Conservation (phyloP, 768 basidiomycete genomes). For the Mrakia hoshinonis region DNA sequence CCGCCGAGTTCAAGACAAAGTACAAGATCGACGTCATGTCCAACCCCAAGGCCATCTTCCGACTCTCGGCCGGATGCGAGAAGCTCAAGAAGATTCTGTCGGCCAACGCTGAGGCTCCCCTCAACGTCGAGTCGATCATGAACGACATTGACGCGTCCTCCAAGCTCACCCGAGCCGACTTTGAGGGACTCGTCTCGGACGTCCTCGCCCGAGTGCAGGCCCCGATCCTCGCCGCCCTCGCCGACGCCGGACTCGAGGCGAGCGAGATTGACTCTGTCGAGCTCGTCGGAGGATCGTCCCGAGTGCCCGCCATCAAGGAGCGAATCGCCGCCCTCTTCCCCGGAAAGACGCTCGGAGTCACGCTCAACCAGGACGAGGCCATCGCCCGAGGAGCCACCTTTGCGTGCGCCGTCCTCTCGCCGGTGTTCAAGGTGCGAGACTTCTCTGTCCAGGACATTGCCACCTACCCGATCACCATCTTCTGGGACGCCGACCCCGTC, state of each 20-base stretch:
- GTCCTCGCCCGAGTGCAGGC: slow-evolving; percentile 66
- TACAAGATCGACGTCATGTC: slow-evolving; percentile 93
- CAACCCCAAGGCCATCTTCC: slow-evolving; percentile 87
- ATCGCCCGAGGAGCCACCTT: slow-evolving; percentile 93
- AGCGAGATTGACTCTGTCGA: slow-evolving; percentile 86
- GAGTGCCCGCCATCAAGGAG: slow-evolving; percentile 81
- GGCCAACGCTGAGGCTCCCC: slow-evolving; percentile 76
- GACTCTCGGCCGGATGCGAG: slow-evolving; percentile 78
- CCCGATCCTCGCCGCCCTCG: slow-evolving; percentile 70
- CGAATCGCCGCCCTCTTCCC: slow-evolving; percentile 75
- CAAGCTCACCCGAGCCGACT: slow-evolving; percentile 68
- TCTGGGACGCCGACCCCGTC: slow-evolving; percentile 65
- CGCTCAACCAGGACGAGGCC: slow-evolving; percentile 97
- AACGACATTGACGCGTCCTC: slow-evolving; percentile 88
- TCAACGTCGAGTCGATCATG: slow-evolving; percentile 94
- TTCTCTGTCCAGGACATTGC: slow-evolving; percentile 81
- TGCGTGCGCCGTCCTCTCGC: slow-evolving; percentile 91
- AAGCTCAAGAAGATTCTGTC: slow-evolving; percentile 93
- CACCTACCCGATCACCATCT: slow-evolving; percentile 79
- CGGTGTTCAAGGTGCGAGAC: slow-evolving; percentile 94
- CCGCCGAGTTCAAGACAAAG: slow-evolving; percentile 84
- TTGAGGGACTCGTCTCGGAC: slow-evolving; percentile 66
- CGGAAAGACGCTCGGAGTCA: slow-evolving; percentile 75
- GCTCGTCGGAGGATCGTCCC: slow-evolving; percentile 86
- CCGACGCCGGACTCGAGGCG: slow-evolving; percentile 65